These are phyloP conservation scores for Dispira parvispora DNA, from an alignment of 192 early-diverging fungal genomes.

Conservation along the genomic window DNA sequence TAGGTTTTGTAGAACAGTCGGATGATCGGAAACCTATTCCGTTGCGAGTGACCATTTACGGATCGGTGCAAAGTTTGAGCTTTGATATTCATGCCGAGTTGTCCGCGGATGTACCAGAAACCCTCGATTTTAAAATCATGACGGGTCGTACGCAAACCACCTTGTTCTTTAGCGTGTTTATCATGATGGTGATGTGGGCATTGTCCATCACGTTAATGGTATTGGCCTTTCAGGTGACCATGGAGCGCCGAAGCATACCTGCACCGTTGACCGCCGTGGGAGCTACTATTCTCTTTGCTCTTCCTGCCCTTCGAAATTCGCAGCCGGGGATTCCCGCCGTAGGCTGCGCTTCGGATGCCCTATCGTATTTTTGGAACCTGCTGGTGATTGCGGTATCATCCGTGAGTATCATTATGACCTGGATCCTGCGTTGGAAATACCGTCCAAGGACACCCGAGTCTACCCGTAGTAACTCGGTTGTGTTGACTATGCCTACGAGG, in stretches of 20 bases:
- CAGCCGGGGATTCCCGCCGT: slow-evolving; percentile 2
- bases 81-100: background rate
- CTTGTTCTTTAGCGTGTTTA: slow-evolving; percentile 9
- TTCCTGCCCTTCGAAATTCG: background rate
- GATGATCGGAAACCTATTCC: background rate
- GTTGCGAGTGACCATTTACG: slow-evolving; percentile 8
- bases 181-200: slow-evolving; percentile 2
- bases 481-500: too few species aligned
- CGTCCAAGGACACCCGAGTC: background rate
- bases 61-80: slow-evolving; percentile 6
- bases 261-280: slow-evolving; percentile 1
- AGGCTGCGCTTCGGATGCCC: background rate
- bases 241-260: background rate
- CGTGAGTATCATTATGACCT: slow-evolving; percentile 4
- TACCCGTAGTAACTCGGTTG: too few species aligned
- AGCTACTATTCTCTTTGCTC: slow-evolving; percentile 1
- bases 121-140: background rate
- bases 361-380: slow-evolving; percentile 7
- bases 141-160: slow-evolving; percentile 5
- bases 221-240: slow-evolving; percentile 1
- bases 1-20: background rate
- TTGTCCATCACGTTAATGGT: slow-evolving; percentile 3
- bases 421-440: slow-evolving; percentile 2
- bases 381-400: background rate
- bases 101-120: background rate